Base-by-base conservation (phyloP, 2,329 filamentous ascomycete genomes). In the Zymoseptoria ardabiliae region DNA sequence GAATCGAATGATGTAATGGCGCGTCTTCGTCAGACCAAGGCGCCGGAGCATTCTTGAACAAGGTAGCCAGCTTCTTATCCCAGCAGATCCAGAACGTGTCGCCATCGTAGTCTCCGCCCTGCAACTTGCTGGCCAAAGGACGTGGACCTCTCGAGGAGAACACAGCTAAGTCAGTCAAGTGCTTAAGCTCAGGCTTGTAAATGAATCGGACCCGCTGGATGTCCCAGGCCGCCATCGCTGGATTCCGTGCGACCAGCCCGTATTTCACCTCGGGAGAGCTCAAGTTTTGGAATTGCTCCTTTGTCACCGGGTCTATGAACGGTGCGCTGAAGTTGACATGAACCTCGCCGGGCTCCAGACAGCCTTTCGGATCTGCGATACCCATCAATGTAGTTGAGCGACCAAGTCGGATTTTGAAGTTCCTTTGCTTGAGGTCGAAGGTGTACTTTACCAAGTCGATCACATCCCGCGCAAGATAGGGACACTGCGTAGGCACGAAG, bases 21-120 rank as follows among this genome's bases (percentile, higher is more conserved):
- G 35, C 35, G n/a, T 45, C 35, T 17, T 2, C 4, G 3, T 58
- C 6, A 81, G 75, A 0, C 86, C 70, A 56, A 83, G 78, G 0
- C 74, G 74, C 71, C 57, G 79, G 75, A 0, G 84, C 82, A 59
- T 89, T 91, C 4, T 68, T 64, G 65, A 93, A 93, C n/a, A 84
- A 84, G 4, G 76, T 66, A 0, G 90, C 87, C 2, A 94, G 79
- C 0, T 75, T 72, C 0, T 78, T 75, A 25, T 92, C 88, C 87
- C 87, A 93, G 67, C 87, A 90, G 0, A 90, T 74, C 88, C 88
- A 92, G 4, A 88, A 80, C 11, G 77, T 81, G 62, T 94, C 90
- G 0, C 90, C 90, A 64, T 93, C 89, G 62, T 91, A 93, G 67
- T 93, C 90, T 0, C 90, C 90, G 0, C 90, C 90, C 1, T 88